A percentile compares a stretch with the other conserved stretches of the same genome.
Conservation (phyloP, 805 yeast genomes). For the Geotrichum ghanense region DNA sequence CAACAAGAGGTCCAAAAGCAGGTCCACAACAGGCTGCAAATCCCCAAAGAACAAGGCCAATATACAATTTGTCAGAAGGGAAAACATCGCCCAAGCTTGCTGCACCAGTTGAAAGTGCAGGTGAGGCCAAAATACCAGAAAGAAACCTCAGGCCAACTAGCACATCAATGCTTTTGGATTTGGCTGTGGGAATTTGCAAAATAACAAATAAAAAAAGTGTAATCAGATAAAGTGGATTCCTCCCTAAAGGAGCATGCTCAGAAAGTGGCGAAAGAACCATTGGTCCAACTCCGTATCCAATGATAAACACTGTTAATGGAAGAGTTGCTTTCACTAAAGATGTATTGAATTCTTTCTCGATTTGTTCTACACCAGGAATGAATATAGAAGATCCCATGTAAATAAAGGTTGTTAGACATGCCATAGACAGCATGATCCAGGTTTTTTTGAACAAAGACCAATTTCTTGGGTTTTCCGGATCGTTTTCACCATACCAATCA, state of each 20-base stretch:
- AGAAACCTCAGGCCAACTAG: conserved; percentile 47
- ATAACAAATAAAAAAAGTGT: conserved; percentile 36
- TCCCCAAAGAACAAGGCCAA: conserved; percentile 42
- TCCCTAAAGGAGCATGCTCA: conserved; percentile 41
- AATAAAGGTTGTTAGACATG: conserved; percentile 35
- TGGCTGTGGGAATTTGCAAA: conserved; percentile 45
- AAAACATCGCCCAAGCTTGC: conserved; percentile 44
- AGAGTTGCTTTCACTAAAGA: conserved; percentile 35
- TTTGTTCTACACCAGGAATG: conserved; percentile 37
- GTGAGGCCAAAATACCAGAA: conserved; percentile 67
- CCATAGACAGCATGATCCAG: conserved; percentile 28
- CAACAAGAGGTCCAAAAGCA: conserved; percentile 44
- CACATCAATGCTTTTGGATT: conserved; percentile 37
- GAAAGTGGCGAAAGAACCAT: conserved; percentile 42
- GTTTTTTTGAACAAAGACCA: conserved; percentile 36
- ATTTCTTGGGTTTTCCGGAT: conserved; percentile 43
- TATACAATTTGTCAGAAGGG: conserved; percentile 31
- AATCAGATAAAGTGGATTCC: conserved; percentile 37
- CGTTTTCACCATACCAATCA: conserved; percentile 24
- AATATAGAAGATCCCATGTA: conserved; percentile 45
- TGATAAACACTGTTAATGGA: conserved; percentile 39
- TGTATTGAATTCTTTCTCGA: conserved; percentile 32
- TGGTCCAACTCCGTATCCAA: conserved; percentile 49
- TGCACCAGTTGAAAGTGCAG: conserved; percentile 79
- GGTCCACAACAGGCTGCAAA: conserved; percentile 44